Evolutionary conservation across 805 yeast species (phyloP).

Genomic region (Metschnikowia shivogae): DNA sequence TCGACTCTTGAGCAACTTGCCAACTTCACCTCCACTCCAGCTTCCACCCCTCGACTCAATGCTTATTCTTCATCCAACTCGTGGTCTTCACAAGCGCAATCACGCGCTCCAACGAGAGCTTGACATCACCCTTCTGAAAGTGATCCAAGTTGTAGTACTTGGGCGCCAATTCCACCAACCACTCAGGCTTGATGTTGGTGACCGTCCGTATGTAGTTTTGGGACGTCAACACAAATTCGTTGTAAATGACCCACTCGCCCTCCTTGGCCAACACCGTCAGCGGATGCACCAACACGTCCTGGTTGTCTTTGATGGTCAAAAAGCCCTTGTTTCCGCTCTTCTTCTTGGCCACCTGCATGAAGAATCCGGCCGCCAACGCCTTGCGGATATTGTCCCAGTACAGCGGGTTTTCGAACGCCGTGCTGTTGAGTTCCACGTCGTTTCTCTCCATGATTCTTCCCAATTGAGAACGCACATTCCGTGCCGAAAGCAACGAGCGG

Average conservation of each 20-base stretch:
- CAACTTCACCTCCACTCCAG: too few species aligned
- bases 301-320: slow-evolving; percentile 90
- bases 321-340: slow-evolving; percentile 73
- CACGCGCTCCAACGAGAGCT: slow-evolving; percentile 63
- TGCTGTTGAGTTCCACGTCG: slow-evolving; percentile 68
- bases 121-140: slow-evolving; percentile 68
- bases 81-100: slow-evolving; percentile 43
- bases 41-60: too few species aligned
- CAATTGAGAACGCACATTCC: slow-evolving; percentile 79
- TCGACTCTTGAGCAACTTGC: neutral
- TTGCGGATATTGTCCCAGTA: slow-evolving; percentile 78
- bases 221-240: slow-evolving; percentile 91
- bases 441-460: slow-evolving; percentile 76
- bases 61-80: slow-evolving; percentile 25
- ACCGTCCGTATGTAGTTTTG: slow-evolving; percentile 94
- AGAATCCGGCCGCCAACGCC: slow-evolving; percentile 88
- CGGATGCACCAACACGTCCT: slow-evolving; percentile 92
- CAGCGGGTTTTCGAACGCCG: slow-evolving; percentile 51
- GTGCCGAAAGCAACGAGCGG: slow-evolving; percentile 82
- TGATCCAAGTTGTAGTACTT: slow-evolving; percentile 60
- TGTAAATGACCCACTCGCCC: slow-evolving; percentile 90
- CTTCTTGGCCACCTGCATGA: slow-evolving; percentile 97
- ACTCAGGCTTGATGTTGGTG: slow-evolving; percentile 83
- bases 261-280: slow-evolving; percentile 85
- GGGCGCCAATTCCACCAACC: slow-evolving; percentile 83